Conservation (phyloP, 2,329 filamentous ascomycete species). For the Botrytis sinoallii region DNA sequence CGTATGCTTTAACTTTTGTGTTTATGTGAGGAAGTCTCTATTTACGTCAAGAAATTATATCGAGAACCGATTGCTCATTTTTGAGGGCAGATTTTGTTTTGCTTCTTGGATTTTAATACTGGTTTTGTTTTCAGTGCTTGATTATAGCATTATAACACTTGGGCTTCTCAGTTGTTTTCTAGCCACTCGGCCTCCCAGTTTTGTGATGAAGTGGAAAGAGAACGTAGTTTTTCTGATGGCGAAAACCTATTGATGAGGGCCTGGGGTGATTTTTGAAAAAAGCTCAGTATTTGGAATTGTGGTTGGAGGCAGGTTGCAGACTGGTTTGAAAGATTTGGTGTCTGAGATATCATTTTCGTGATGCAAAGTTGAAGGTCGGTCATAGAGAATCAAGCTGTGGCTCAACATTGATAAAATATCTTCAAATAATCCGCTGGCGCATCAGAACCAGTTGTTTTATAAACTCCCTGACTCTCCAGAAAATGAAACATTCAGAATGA, state of each 20-base stretch:
- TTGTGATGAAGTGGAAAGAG: not conserved
- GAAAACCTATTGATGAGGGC: not conserved
- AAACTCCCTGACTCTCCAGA: not conserved
- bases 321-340: not conserved
- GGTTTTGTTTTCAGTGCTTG: not conserved
- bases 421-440: not conserved
- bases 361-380: not conserved
- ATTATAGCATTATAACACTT: not conserved
- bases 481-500: not conserved
- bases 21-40: not conserved
- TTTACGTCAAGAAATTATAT: not conserved
- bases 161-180: not conserved
- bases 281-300: too few species aligned
- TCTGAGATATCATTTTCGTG: not conserved
- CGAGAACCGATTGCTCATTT: not conserved
- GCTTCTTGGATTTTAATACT: not conserved
- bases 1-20: not conserved
- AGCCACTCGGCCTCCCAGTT: not conserved
- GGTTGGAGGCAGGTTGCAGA: not conserved
- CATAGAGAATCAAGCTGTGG: not conserved
- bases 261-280: not conserved
- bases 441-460: not conserved
- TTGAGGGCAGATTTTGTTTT: not conserved
- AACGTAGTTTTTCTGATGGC: not conserved
- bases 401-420: not conserved